These are phyloP conservation scores for Theileria orientalis DNA, from an alignment of 169 alveolate genomes.

Conservation along the genomic window DNA sequence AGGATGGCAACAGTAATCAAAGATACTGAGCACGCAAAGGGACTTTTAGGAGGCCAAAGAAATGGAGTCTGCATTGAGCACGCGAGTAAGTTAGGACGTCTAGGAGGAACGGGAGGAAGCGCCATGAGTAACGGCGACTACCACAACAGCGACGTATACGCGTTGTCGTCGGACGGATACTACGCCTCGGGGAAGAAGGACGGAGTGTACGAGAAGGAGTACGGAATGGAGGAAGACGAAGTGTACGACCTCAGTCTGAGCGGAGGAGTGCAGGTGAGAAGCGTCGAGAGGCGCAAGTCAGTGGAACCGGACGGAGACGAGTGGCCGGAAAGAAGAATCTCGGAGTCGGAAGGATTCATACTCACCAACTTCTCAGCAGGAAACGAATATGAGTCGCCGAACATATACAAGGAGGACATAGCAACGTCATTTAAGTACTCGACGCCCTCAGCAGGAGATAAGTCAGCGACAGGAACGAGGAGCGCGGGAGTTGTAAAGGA, in stretches of 20 bases:
- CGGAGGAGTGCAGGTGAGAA: no score
- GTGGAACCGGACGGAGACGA: no score
- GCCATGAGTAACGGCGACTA: not conserved
- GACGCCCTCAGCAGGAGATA: not conserved
- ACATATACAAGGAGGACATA: not conserved
- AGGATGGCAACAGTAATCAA: no score
- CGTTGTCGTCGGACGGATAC: no score
- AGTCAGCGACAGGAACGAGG: not conserved
- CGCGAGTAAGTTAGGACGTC: no score
- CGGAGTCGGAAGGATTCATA: not conserved
- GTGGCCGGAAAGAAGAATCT: not conserved
- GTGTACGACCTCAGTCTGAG: no score
- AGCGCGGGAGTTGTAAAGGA: not conserved
- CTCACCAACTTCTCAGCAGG: not conserved
- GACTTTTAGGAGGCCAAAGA: no score
- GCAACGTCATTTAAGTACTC: not conserved
- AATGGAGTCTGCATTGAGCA: no score
- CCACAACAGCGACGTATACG: no score
- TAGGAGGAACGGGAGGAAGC: not conserved
- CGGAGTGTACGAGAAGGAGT: not conserved
- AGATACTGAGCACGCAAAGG: no score
- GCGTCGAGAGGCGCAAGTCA: no score
- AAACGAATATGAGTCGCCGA: not conserved
- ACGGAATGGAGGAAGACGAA: not conserved
- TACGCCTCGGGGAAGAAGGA: not conserved